Base-by-base conservation (phyloP, 768 basidiomycete species). In the Leccinum boreale region DNA sequence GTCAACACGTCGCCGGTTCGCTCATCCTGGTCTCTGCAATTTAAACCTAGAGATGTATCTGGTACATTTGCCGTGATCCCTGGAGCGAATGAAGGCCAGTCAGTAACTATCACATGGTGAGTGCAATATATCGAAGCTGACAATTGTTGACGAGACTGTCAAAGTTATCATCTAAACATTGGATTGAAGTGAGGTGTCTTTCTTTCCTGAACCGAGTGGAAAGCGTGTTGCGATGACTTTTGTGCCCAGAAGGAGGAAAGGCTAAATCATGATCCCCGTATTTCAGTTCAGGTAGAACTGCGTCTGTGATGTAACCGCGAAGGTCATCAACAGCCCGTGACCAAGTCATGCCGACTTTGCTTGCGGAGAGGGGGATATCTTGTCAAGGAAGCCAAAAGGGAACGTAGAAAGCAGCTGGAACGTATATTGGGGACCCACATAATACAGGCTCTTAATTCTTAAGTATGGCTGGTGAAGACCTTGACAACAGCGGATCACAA, bases 181-280 rank as follows among this genome's bases (percentile, higher is more conserved):
- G 59, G 45, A 74, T 74, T 17, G 63, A 63, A 33, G 66, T 61
- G 48, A 75, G 61, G 48, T 75, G 74, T 35, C 71, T 70, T 55
- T 65, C 63, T 36, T 67, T 69, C 55, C 62, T 64, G 54, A 66
- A 70, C n/a, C 73, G 69, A 56, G 69, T 65, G n/a, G 73, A 65
- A 50, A 74, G 69, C 14, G 68, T 70, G 53, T 62, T 74, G 58
- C 65, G 66, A 54, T 75, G 73, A 36, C 74, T 75, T 53, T 75
- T 75, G 58, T 74, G 65, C 11, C 71, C 71, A 0, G 56, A 54
- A 14, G 64, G 74, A 9, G 68, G 65, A 42, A 58, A 58, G 8
- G 33, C 46, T 12, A 63, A 52, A 15, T 61, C 59, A 4, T 65
- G 63, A 0, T 52, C 58, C 14, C 70, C 64, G 6, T 70, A 65